Percentiles rank a stretch among this genome's conserved stretches.
Evolutionary conservation across 2,329 filamentous ascomycete species (phyloP).

Genomic region (Uncinocarpus reesii): DNA sequence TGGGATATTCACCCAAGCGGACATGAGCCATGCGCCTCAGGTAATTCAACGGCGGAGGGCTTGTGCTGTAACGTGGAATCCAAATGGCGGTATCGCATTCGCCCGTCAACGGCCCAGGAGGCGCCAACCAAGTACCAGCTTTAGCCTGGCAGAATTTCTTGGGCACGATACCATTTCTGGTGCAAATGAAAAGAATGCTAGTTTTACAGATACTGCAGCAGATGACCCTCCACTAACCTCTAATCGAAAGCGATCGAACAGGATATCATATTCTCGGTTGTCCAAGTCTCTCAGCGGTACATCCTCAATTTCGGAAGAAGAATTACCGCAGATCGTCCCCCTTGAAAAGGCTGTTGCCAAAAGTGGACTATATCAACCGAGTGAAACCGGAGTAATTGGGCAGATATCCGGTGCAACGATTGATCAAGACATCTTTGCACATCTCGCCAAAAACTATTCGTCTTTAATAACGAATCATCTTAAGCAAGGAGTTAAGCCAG

Average conservation of each 20-base stretch:
- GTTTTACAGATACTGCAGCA: constrained; percentile 47
- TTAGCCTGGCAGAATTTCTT: constrained; percentile 34
- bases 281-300: constrained; percentile 46
- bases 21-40: constrained; percentile 50
- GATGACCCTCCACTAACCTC: constrained; percentile 45
- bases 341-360: constrained; percentile 43
- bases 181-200: constrained; percentile 40
- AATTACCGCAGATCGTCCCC: constrained; percentile 38
- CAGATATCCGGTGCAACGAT: constrained; percentile 39
- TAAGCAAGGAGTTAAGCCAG: constrained; percentile 18
- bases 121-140: constrained; percentile 28
- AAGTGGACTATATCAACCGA: constrained; percentile 31
- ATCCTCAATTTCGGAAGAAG: constrained; percentile 41
- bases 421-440: constrained; percentile 33
- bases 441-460: constrained; percentile 37
- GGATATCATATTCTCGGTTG: constrained; percentile 38
- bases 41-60: constrained; percentile 48
- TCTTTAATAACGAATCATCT: constrained; percentile 27
- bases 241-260: constrained; percentile 39
- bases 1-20: constrained; percentile 53
- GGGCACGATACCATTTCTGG: constrained; percentile 24
- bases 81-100: constrained; percentile 48
- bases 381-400: constrained; percentile 43
- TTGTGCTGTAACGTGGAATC: constrained; percentile 48
- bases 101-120: constrained; percentile 42